Evolutionary conservation across 176 grass and related monocot genomes (phyloP), one percentile per base, ranked within the genome.

Genomic region (Melocanna baccifera): DNA sequence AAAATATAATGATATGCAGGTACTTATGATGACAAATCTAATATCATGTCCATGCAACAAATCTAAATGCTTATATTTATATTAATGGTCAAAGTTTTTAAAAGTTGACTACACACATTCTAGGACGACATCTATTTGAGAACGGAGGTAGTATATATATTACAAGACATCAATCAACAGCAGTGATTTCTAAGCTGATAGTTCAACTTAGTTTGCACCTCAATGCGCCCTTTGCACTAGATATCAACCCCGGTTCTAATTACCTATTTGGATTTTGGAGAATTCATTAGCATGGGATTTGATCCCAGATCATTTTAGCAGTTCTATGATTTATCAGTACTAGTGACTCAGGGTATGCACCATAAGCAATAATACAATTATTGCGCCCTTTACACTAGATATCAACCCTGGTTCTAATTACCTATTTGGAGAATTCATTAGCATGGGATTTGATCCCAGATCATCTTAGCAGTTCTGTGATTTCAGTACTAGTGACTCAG

Each of bases 51-150:
- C 3, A 14, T 14, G 12, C 45, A 3, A 47, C 78, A 67, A 52
- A 80, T 79, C n/a, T 67, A 67, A 80, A 51, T 56, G 57, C 14
- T 67, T 52, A 7, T 56, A 52, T 81, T 47, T 16, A 80, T 67
- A 80, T 2, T 15, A 80, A 47, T 75, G 29, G 13, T 76, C 34
- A 58, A 59, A 41, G 13, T 59, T 39, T 58, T 39, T n/a, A 36
- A 76, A 76, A 41, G 58, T 14, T 47, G 45, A 47, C 3, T 47
- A 13, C 45, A 47, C 45, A 47, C 12, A 47, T 47, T 47, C 45
- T 76, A 76, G 52, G 50, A 52, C 5, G 4, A 41, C 34, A 59
- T 75, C 16, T 36, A 76, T 59, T 76, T 22, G 36, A 59, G 52
- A 81, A 69, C 9, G 29, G 30, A 55, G 47, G 64, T 69, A 28